Conservation (phyloP, 257 asterid genomes). For the Petunia axillaris region DNA sequence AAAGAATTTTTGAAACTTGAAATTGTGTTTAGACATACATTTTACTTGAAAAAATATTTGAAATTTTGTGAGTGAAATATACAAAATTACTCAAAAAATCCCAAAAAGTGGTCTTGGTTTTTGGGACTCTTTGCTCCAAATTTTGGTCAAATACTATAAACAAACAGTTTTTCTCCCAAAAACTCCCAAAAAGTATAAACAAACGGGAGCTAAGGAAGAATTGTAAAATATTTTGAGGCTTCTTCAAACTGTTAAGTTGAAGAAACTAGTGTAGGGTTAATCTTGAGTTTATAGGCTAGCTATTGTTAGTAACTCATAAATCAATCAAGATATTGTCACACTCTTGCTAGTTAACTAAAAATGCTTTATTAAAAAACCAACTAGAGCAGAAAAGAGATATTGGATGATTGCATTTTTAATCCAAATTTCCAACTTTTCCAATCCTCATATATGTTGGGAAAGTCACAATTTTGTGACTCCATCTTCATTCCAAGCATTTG, state of each 20-base stretch:
- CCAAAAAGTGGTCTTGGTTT: too few species aligned
- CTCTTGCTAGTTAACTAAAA: too few species aligned
- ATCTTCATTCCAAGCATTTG: constrained; percentile 67
- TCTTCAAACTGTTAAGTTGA: neutral
- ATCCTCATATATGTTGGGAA: constrained; percentile 69
- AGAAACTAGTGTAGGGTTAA: neutral
- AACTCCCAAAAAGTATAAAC: too few species aligned
- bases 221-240: neutral
- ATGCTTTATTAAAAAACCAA: too few species aligned
- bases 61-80: too few species aligned
- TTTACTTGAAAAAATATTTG: too few species aligned
- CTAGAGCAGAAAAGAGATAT: neutral
- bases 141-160: too few species aligned
- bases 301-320: neutral
- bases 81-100: too few species aligned
- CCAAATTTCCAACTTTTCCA: constrained; percentile 58
- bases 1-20: too few species aligned
- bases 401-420: neutral
- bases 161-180: too few species aligned
- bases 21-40: too few species aligned
- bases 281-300: neutral
- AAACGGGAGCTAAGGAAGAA: neutral
- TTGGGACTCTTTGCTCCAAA: too few species aligned
- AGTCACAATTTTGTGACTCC: constrained; percentile 49
- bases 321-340: neutral